These are phyloP conservation scores for Jimgerdemannia lactiflua DNA, from an alignment of 192 early-diverging fungal genomes.

Conservation along the genomic window DNA sequence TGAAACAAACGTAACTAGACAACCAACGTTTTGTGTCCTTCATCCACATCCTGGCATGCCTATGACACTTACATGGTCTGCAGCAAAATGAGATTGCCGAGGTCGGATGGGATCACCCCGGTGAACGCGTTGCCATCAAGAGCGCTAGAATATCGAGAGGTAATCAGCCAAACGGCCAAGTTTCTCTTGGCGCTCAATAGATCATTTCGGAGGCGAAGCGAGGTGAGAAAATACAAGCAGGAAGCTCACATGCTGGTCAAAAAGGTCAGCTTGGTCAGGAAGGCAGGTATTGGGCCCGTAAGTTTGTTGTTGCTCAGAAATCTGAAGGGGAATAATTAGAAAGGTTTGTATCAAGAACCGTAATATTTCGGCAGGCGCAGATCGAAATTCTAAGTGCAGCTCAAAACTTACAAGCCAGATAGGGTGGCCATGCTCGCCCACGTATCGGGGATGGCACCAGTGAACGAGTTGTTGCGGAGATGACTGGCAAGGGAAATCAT, in stretches of 20 bases:
- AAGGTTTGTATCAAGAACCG: background rate
- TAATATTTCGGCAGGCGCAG: no score
- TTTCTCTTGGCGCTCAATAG: no score
- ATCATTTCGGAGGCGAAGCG: no score
- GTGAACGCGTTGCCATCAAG: slow-evolving; percentile 24
- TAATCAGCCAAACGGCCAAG: no score
- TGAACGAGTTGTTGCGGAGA: slow-evolving; percentile 27
- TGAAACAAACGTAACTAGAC: no score
- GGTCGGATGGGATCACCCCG: slow-evolving; percentile 9
- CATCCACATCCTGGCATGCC: background rate
- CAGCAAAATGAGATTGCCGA: slow-evolving; percentile 15
- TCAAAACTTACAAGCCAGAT: background rate
- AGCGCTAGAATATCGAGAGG: background rate
- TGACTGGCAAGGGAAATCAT: slow-evolving; percentile 12
- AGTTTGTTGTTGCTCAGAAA: slow-evolving; percentile 18
- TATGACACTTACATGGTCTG: slow-evolving; percentile 17
- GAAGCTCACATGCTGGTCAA: slow-evolving; percentile 11
- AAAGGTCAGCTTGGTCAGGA: background rate
- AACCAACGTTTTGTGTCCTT: no score
- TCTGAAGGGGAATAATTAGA: background rate
- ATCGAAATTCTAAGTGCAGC: no score
- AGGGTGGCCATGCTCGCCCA: slow-evolving; percentile 13
- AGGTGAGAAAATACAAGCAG: background rate
- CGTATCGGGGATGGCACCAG: slow-evolving; percentile 22
- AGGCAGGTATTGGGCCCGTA: slow-evolving; percentile 7